Evolutionary conservation across 768 basidiomycete genomes (phyloP), one percentile per base, ranked within the genome.

Genomic region (Omphalotus guepiniiformis): DNA sequence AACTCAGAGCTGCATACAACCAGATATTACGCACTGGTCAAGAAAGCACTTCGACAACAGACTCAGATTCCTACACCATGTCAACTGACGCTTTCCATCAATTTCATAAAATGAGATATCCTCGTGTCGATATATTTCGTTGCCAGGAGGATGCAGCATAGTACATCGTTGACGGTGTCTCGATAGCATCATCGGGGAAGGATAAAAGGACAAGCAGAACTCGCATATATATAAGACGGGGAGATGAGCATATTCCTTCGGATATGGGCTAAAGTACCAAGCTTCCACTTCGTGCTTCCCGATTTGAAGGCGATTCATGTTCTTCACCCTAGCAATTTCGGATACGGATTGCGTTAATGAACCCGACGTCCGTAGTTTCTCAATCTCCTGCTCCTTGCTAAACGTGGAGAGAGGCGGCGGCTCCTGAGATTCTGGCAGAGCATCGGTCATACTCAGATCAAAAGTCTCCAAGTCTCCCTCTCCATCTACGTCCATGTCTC

Each of bases 191-290:
- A 94, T 84, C 36, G 78, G 79, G 12, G 92, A 91, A 25, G 89
- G 88, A 68, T 84, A 97, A 72, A 88, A 99, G 28, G 83, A 85
- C 39, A 98, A 78, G 65, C 96, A 99, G 73, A 95, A 95, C 69
- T 99, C 95, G 83, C 96, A 99, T 62, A 99, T 83, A 75, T 94
- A 98, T 37, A 99, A 78, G 52, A 94, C 72, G 16, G 94, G 93
- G 22, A 95, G 81, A 66, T 98, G 90, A 37, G 96, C 93, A 71
- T 91, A 98, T 70, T 98, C 96, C 69, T 91, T 88, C 9, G 96
- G 96, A 70, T 98, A 99, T 19, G 96, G 96, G 59, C 90, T 93
- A 75, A 98, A 98, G 68, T 99, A 99, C 96, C 96, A 99, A n/a
- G 96, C 87, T 58, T 99, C 96, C 56, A 99, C 91, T 69, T 96